Evolutionary conservation across 805 yeast genomes (phyloP), one percentile per base, ranked within the genome.

Genomic region (Babjeviella inositovora): DNA sequence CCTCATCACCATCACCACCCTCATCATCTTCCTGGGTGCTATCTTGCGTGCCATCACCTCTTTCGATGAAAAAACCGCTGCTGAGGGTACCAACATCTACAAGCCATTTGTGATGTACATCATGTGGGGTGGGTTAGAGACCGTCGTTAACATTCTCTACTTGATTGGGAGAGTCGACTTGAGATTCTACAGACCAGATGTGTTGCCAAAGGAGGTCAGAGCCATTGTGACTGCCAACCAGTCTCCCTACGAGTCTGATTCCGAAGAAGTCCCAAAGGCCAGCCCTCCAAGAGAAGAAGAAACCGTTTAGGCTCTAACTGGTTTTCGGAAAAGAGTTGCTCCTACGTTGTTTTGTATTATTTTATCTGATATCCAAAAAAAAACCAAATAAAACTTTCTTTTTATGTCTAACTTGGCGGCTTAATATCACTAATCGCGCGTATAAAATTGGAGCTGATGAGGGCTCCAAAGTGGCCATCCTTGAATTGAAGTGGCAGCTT

Each of bases 181-280:
- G 37, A 59, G 90, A 43, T 77, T 77, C 49, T 77, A 77, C 57
- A 69, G 79, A 45, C 87, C 90, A 10, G 85, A 75, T 43, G 47
- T 43, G 21, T 48, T 66, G 28, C 60, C 56, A 8, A 36, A 38
- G 20, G 45, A 40, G 23, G 57, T 54, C 24, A 39, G 58, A 31
- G 34, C 43, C 10, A 54, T 54, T 25, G 42, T 53, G 18, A 54
- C 62, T 4, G 61, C 61, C 4, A 57, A 54, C 27, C 60, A 52
- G 29, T 20, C 22, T 8, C 14, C 22, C 8, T 13, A 13, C 14
- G 22, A 20, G 15, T 20, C 22, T 11, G 12, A 14, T 8, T 9
- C 22, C 9, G 22, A 16, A 6, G 22, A 20, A 20, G n/a, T n/a
- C n/a, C n/a, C n/a, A n/a, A n/a, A n/a, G n/a, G n/a, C n/a, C n/a